phyloP scores from a whole-genome alignment of 2,329 filamentous ascomycete species.

The Arthrobotrys conoides region DNA sequence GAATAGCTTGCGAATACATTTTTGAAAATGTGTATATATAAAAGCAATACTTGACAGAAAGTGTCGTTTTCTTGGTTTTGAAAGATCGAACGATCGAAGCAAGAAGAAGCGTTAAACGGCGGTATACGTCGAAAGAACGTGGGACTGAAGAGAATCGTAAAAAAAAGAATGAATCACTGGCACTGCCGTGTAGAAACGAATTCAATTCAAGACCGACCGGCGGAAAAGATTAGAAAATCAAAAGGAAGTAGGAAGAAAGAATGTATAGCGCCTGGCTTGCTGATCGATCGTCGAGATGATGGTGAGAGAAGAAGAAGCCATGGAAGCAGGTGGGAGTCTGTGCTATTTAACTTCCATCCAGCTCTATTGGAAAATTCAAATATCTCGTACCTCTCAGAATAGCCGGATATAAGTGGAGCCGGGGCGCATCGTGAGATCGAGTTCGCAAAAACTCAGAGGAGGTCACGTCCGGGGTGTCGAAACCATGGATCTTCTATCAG shows the following conservation, averaged over 20 bases:
- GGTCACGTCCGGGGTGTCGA: slow-evolving; percentile 37
- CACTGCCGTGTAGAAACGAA: slow-evolving; percentile 59
- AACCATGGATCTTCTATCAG: slow-evolving; percentile 49
- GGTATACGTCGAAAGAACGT: slow-evolving; percentile 57
- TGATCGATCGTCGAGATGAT: slow-evolving; percentile 60
- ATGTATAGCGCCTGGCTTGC: slow-evolving; percentile 60
- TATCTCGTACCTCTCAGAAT: slow-evolving; percentile 2
- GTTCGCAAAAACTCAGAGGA: slow-evolving; percentile 18
- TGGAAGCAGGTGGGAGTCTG: slow-evolving; percentile 26
- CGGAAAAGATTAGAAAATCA: slow-evolving; percentile 50
- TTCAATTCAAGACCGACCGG: slow-evolving; percentile 59
- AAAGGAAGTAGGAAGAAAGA: slow-evolving; percentile 46
- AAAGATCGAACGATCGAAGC: slow-evolving; percentile 53
- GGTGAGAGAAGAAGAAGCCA: slow-evolving; percentile 38
- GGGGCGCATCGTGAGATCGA: slow-evolving; percentile 33
- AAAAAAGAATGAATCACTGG: slow-evolving; percentile 52
- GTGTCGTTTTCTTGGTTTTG: slow-evolving; percentile 32
- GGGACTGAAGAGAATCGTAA: slow-evolving; percentile 55
- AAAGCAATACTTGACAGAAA: slow-evolving; percentile 35
- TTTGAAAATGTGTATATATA: slow-evolving; percentile 62
- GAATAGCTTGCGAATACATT: slow-evolving; percentile 69
- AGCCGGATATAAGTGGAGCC: slow-evolving; percentile 29
- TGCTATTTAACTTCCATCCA: slow-evolving; percentile 48
- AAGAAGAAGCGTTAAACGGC: slow-evolving; percentile 48
- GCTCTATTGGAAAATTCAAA: background rate